These are phyloP conservation scores for Penicillium psychrofluorescens DNA, from an alignment of 495 filamentous ascomycete genomes.

Conservation along the genomic window DNA sequence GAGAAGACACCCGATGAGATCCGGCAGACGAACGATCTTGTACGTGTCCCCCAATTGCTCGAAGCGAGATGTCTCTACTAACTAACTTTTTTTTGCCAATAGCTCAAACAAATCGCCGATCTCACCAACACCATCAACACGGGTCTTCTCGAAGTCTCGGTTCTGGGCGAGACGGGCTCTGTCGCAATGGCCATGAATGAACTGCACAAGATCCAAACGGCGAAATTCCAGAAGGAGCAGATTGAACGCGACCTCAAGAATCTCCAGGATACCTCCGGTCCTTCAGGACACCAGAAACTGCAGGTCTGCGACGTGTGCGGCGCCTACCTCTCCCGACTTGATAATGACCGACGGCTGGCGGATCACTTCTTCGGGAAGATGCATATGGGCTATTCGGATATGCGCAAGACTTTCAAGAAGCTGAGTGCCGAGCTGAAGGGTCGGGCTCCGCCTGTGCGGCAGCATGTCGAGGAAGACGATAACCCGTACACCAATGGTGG, in stretches of 20 bases:
- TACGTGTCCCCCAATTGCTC: constrained; percentile 16
- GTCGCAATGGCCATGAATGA: constrained; percentile 79
- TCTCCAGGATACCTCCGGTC: constrained; percentile 85
- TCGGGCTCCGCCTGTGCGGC: constrained; percentile 52
- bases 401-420: constrained; percentile 85
- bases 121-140: constrained; percentile 70
- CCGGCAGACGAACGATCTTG: constrained; percentile 83
- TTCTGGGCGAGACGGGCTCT: constrained; percentile 74
- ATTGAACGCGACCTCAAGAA: constrained; percentile 85
- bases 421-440: constrained; percentile 80
- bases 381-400: constrained; percentile 96
- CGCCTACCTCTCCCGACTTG: constrained; percentile 82
- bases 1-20: constrained; percentile 99
- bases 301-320: constrained; percentile 98
- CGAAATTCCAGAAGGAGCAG: constrained; percentile 74
- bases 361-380: constrained; percentile 99
- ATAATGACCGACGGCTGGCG: constrained; percentile 88
- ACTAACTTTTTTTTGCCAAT: background rate
- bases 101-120: constrained; percentile 84
- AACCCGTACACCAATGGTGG: constrained; percentile 39
- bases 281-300: constrained; percentile 91
- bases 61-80: background rate
- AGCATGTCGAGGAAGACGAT: constrained; percentile 42
- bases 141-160: constrained; percentile 75
- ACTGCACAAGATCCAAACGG: constrained; percentile 72